Evolutionary conservation across 371 early-diverging fungal genomes (phyloP).

Genomic region (Rhizomucor pusillus): DNA sequence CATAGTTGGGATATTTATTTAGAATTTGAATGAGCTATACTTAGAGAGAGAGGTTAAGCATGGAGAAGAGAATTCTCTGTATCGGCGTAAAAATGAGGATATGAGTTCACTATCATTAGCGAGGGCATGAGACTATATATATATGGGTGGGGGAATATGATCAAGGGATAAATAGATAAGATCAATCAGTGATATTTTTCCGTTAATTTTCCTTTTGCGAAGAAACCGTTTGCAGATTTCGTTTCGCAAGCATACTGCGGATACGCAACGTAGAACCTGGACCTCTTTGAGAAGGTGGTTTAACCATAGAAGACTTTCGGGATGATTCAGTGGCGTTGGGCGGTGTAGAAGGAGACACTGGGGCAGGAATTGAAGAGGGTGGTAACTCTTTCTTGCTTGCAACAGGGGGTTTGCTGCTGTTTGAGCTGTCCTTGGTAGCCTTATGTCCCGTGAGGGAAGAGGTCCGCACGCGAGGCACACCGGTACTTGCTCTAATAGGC

Average conservation of each 20-base stretch:
- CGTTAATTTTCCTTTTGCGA: background rate
- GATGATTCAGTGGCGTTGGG: background rate
- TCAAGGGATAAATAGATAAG: no score
- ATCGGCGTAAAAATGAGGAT: no score
- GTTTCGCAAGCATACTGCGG: constrained; percentile 41
- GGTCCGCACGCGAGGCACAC: constrained; percentile 22
- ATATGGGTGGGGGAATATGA: no score
- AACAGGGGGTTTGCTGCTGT: background rate
- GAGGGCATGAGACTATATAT: no score
- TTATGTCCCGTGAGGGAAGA: constrained; percentile 20
- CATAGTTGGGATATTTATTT: no score
- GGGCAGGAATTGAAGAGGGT: constrained; percentile 3
- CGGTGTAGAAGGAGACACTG: background rate
- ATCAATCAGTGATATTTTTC: no score
- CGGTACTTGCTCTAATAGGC: constrained; percentile 12
- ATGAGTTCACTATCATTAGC: no score
- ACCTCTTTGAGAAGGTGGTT: constrained; percentile 24
- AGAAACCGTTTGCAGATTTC: constrained; percentile 5
- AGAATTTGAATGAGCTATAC: no score
- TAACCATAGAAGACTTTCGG: constrained; percentile 8
- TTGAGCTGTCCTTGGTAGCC: background rate
- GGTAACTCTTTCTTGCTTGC: constrained; percentile 11
- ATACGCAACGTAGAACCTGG: constrained; percentile 45
- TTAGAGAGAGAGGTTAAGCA: no score
- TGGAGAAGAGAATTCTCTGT: no score